These are phyloP conservation scores for Bryoglossum gracile DNA, from an alignment of 495 filamentous ascomycete species.

Conservation along the genomic window DNA sequence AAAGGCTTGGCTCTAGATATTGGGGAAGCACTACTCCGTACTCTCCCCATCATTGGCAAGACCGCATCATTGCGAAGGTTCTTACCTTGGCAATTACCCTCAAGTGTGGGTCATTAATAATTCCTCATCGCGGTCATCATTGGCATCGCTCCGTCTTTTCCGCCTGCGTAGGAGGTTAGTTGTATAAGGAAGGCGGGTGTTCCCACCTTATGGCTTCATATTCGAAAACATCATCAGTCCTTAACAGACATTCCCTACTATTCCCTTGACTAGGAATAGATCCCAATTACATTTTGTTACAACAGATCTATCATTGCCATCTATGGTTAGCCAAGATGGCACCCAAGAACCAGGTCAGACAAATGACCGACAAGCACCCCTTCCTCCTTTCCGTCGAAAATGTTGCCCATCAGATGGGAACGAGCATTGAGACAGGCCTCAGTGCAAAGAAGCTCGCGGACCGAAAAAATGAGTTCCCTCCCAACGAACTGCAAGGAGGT, in stretches of 20 bases:
- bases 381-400: conserved; percentile 46
- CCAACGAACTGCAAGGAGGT: conserved; percentile 57
- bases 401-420: conserved; percentile 42
- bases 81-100: neutral
- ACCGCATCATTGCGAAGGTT: neutral
- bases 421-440: conserved; percentile 54
- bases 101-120: neutral
- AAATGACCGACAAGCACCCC: conserved; percentile 33
- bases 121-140: neutral
- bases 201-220: neutral
- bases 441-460: conserved; percentile 40
- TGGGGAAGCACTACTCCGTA: neutral
- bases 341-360: conserved; percentile 5
- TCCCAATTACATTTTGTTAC: neutral
- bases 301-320: neutral
- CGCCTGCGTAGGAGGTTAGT: neutral
- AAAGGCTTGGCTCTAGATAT: neutral
- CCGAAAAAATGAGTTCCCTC: conserved; percentile 44
- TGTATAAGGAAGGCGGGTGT: neutral
- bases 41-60: neutral
- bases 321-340: conserved; percentile 14
- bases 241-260: conserved; percentile 21
- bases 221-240: neutral
- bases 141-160: neutral
- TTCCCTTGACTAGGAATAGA: conserved; percentile 26